Evolutionary conservation across 1,139 yeast genomes (phyloP), one percentile per base, ranked within the genome.

Genomic region (Saccharomycopsis crataegensis): DNA sequence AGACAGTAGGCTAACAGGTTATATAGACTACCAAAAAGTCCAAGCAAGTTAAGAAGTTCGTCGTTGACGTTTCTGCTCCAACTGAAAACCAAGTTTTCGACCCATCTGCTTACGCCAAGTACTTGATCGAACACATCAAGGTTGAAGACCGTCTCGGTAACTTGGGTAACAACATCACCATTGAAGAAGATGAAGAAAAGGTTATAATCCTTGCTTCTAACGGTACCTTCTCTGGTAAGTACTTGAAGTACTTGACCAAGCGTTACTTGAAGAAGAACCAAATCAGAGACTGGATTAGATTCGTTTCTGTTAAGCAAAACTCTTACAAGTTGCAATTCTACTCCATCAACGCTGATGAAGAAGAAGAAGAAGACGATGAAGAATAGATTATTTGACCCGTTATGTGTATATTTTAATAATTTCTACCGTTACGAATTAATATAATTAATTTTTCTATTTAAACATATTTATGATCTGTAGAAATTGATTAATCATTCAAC

Each of bases 241-340:
- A 93, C 96, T 86, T 90, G 77, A 93, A 93, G 83, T 93, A 91
- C 93, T 82, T 93, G 75, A 88, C 98, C 72, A 93, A 93, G 90
- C 91, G 95, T 84, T 93, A 89, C 94, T 88, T 93, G 78, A 93
- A 93, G 96, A 93, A 93, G 89, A 89, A 90, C 94, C 95, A 88
- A 79, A 87, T 91, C 81, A 86, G 94, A 82, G 99, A 93, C 82
- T 93, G 99, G 99, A 90, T 94, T 78, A 94, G 99, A 85, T 93
- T 94, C 72, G 96, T 93, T 67, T 87, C 99, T 66, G 83, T 87
- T 72, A 86, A 90, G 81, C 89, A 88, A 78, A 90, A 93, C 86
- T 85, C 83, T 75, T 94, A 93, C 89, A 89, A 88, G 77, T 86
- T 94, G 81, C 91, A 94, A 78, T 94, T 93, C 96, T 94, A 89